phyloP scores from a whole-genome alignment of 768 basidiomycete genomes.

The Vararia minispora region DNA sequence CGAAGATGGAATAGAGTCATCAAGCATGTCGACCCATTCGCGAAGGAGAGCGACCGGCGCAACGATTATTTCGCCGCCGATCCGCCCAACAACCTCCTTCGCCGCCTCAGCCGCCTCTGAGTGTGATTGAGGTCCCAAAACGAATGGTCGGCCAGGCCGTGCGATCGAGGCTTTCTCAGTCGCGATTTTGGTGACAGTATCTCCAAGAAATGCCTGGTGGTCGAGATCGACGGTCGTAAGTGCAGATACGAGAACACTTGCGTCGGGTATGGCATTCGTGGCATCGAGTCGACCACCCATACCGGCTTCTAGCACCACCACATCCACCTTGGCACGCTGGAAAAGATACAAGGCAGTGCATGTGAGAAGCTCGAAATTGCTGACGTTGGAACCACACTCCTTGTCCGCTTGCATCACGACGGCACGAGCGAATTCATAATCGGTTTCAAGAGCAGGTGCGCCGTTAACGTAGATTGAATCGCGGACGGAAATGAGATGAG shows the following conservation, averaged over 20 bases:
- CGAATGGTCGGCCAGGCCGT: slow-evolving; percentile 44
- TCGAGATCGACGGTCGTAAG: slow-evolving; percentile 86
- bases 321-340: slow-evolving; percentile 55
- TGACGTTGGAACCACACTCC: slow-evolving; percentile 36
- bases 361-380: slow-evolving; percentile 78
- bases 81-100: slow-evolving; percentile 28
- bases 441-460: slow-evolving; percentile 31
- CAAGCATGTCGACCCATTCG: slow-evolving; percentile 24
- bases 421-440: slow-evolving; percentile 36
- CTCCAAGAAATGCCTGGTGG: slow-evolving; percentile 84
- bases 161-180: slow-evolving; percentile 79
- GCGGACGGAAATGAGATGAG: slow-evolving; percentile 69
- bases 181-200: slow-evolving; percentile 63
- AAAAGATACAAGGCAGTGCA: slow-evolving; percentile 72
- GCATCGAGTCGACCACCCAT: slow-evolving; percentile 92
- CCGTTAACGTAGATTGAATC: slow-evolving; percentile 71
- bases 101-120: slow-evolving; percentile 35
- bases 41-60: slow-evolving; percentile 24
- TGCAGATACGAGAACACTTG: slow-evolving; percentile 61
- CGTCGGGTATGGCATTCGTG: slow-evolving; percentile 77
- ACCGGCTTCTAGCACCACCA: slow-evolving; percentile 86
- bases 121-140: slow-evolving; percentile 56
- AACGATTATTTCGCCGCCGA: slow-evolving; percentile 26
- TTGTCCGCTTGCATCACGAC: slow-evolving; percentile 39
- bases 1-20: slow-evolving; percentile 26